Evolutionary conservation across 2,329 filamentous ascomycete genomes (phyloP), one percentile per base, ranked within the genome.

Genomic region (Monilinia fructigena): DNA sequence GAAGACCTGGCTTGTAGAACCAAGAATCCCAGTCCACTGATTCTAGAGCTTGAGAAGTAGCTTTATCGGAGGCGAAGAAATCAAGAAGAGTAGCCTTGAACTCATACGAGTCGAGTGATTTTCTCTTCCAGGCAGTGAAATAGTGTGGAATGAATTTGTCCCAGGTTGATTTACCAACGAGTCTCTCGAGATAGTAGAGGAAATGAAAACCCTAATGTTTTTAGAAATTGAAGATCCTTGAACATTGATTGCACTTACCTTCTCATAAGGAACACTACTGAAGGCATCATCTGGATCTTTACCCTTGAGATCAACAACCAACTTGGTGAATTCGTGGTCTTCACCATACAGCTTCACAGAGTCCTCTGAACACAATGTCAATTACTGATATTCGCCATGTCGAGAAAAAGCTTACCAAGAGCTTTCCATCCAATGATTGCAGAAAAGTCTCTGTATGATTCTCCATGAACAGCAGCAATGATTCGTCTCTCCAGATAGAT

Each of bases 271-370:
- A 45, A 98, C 83, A 35, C 87, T 90, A 72, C 91, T 96, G 80
- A 98, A 99, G 1, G 94, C 91, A 77, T 99, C 95, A 77, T 98
- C 95, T 0, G 95, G 95, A 73, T 98, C 94, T 71, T 95, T 89
- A 67, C 92, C 92, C 76, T 94, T 91, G 70, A 98, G 88, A 76
- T 92, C 88, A 68, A 93, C 85, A 71, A 97, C 87, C 64, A 99
- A 84, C 77, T 96, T 96, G 10, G 95, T 99, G 80, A 95, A 98
- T 73, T 94, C 90, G 76, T 97, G 93, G 70, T 96, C 90, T 62
- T 86, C 82, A 50, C 94, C 94, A 74, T 89, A 95, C 50, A 88
- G 83, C 45, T 89, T 83, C 47, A 98, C 87, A 7, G 91, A 86
- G 74, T 97, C 93, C 79, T 90, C 86, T 85, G 68, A 20, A 14